Evolutionary conservation across 2,329 filamentous ascomycete species (phyloP).

Genomic region (Colletotrichum coccodes): DNA sequence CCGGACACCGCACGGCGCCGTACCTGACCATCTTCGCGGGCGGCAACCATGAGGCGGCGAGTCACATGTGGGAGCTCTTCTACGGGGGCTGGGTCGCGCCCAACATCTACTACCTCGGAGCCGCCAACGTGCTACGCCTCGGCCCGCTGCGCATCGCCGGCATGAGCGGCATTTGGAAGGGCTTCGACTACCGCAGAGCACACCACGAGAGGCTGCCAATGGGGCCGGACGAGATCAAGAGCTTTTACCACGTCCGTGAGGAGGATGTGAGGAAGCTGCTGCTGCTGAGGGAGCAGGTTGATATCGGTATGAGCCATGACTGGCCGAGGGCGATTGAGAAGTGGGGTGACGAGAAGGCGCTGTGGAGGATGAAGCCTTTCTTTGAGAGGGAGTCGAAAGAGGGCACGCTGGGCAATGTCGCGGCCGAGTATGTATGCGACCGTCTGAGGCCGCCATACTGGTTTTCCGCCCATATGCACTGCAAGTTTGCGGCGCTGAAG

Average conservation of each 20-base stretch:
- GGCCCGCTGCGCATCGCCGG: constrained; percentile 89
- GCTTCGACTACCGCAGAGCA: constrained; percentile 83
- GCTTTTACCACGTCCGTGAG: constrained; percentile 90
- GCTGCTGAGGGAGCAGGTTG: constrained; percentile 85
- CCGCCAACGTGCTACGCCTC: constrained; percentile 86
- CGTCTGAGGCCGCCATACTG: constrained; percentile 84
- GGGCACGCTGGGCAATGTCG: constrained; percentile 81
- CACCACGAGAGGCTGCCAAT: constrained; percentile 92
- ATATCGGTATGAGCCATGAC: constrained; percentile 93
- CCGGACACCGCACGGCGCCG: constrained; percentile 78
- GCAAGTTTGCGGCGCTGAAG: constrained; percentile 81
- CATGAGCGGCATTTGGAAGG: constrained; percentile 95
- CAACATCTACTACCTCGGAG: constrained; percentile 97
- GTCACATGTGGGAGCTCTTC: constrained; percentile 90
- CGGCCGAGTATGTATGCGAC: constrained; percentile 84
- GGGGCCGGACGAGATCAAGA: constrained; percentile 77
- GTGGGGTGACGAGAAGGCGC: constrained; percentile 72
- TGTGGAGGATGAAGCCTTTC: constrained; percentile 79
- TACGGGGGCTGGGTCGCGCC: constrained; percentile 98
- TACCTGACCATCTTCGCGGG: constrained; percentile 93
- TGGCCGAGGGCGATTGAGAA: constrained; percentile 90
- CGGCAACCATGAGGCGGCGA: constrained; percentile 95
- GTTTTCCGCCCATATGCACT: constrained; percentile 95
- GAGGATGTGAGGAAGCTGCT: constrained; percentile 91
- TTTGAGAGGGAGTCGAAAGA: constrained; percentile 81